Conservation (phyloP, 2,329 filamentous ascomycete species). For the Botrytis tulipae region DNA sequence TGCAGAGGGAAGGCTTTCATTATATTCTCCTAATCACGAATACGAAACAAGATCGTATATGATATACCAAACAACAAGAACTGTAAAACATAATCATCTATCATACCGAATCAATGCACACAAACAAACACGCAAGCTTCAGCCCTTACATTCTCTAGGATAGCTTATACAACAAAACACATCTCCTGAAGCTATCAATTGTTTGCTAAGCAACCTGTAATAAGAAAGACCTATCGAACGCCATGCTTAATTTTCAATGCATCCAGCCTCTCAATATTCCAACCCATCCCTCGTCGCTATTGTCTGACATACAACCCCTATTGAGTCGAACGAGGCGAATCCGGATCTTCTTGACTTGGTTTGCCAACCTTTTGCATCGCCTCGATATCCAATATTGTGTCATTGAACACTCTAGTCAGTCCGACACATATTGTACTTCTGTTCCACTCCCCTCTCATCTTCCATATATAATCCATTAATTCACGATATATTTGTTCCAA, state of each 20-base stretch:
- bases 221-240: background rate
- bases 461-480: conserved; percentile 90
- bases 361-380: conserved; percentile 36
- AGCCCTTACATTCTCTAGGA: background rate
- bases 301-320: background rate
- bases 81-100: conserved; percentile 15
- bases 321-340: conserved; percentile 4
- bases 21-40: background rate
- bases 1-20: background rate
- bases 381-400: conserved; percentile 66
- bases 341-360: conserved; percentile 29
- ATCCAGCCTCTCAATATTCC: conserved; percentile 2
- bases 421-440: conserved; percentile 66
- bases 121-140: background rate
- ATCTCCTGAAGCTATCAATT: conserved; percentile 6
- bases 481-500: conserved; percentile 89
- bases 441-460: conserved; percentile 76
- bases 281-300: background rate
- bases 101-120: conserved; percentile 14
- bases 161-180: conserved; percentile 10
- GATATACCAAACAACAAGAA: background rate
- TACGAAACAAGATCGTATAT: background rate
- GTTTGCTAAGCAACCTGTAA: conserved; percentile 5
- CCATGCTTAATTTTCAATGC: conserved; percentile 7
- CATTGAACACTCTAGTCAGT: conserved; percentile 71